A percentile compares a stretch with the other conserved stretches of the same genome.
These are phyloP conservation scores for Boletus sp. DNA, from an alignment of 1,284 basidiomycete species.

Conservation along the genomic window DNA sequence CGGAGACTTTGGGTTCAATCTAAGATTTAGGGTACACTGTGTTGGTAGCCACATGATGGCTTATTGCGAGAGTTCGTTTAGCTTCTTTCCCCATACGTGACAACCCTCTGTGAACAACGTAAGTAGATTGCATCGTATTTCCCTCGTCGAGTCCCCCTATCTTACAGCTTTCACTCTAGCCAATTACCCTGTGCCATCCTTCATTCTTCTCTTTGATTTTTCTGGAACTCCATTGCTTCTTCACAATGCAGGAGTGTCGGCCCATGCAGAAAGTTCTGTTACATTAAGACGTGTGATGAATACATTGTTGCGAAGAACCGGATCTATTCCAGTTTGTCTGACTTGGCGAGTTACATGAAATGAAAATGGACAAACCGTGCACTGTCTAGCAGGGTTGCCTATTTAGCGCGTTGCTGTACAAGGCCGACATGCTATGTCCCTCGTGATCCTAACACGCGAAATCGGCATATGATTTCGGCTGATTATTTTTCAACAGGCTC, in stretches of 20 bases:
- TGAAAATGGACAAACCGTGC: conserved; percentile 1
- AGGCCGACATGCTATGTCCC: conserved; percentile 8
- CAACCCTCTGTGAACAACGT: conserved; percentile 12
- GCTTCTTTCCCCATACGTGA: conserved; percentile 1
- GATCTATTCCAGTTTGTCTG: conserved; percentile 6
- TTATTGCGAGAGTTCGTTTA: too few relatives aligned
- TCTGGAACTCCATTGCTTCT: background rate
- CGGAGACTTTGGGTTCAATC: conserved; percentile 8
- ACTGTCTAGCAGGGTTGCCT: conserved; percentile 6
- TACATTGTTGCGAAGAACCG: conserved; percentile 5
- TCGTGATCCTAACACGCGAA: conserved; percentile 18
- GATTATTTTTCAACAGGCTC: conserved; percentile 9
- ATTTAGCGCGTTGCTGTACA: conserved; percentile 9
- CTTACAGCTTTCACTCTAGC: conserved; percentile 3
- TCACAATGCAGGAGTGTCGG: background rate
- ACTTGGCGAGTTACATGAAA: conserved; percentile 2
- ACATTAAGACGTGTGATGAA: background rate
- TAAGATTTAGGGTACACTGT: conserved; percentile 14
- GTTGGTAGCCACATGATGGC: conserved; percentile 4
- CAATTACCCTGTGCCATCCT: conserved; percentile 8
- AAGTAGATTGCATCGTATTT: conserved; percentile 2
- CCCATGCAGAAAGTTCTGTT: background rate
- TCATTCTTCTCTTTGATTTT: too few relatives aligned
- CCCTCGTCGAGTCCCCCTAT: conserved; percentile 2
- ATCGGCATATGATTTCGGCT: conserved; percentile 19